Conservation (phyloP, 768 basidiomycete genomes). For the Tylopilus rubrobrunneus region DNA sequence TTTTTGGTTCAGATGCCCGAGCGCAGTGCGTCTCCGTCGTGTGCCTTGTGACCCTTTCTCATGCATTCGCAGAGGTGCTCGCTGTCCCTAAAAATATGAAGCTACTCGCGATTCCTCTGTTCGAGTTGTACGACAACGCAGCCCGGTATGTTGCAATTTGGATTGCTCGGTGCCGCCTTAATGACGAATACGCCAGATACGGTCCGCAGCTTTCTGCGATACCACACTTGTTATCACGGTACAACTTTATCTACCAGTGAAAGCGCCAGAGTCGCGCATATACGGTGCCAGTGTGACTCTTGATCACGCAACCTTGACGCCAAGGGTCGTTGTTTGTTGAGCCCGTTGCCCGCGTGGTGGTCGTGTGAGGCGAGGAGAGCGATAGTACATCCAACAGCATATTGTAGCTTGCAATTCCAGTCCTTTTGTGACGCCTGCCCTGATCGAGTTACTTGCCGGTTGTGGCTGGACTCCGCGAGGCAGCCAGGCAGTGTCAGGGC, state of each 20-base stretch:
- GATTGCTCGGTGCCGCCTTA: neutral
- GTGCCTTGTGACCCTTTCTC: neutral
- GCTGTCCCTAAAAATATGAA: constrained; percentile 99
- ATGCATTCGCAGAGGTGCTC: constrained; percentile 66
- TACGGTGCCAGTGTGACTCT: neutral
- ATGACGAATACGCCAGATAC: constrained; percentile 43
- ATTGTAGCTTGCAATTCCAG: constrained; percentile 3
- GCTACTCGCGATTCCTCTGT: constrained; percentile 91
- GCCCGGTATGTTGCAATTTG: constrained; percentile 52
- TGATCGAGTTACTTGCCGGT: constrained; percentile 16
- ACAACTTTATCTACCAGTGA: constrained; percentile 79
- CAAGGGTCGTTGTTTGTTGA: neutral
- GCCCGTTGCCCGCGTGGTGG: neutral
- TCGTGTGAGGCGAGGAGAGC: neutral
- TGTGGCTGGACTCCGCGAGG: constrained; percentile 20
- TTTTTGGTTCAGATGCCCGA: constrained; percentile 96
- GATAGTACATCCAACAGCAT: neutral
- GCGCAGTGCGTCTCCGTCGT: constrained; percentile 56
- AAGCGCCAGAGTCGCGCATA: neutral
- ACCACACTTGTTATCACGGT: constrained; percentile 85
- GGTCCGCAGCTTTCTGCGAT: constrained; percentile 94
- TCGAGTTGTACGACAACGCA: constrained; percentile 97
- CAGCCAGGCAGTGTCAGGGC: constrained; percentile 6
- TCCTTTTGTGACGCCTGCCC: neutral
- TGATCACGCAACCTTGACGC: neutral